Conservation (phyloP, 192 early-diverging fungal species). For the Coemansia sp. region DNA sequence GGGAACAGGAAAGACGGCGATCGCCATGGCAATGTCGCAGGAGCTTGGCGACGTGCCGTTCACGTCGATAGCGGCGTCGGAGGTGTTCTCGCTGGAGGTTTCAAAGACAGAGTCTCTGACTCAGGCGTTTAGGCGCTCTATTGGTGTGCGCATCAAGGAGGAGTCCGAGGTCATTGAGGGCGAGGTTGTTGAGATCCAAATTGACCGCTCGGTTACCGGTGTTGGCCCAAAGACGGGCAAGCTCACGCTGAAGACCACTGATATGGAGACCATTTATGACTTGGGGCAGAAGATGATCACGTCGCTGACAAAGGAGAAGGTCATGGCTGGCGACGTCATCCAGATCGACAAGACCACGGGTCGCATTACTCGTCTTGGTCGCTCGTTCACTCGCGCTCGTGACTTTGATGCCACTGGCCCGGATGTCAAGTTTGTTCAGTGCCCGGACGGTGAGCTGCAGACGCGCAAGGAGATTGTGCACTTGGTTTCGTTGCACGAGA, state of each 20-base stretch:
- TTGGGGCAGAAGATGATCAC: slow-evolving; percentile 99
- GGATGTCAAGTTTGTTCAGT: slow-evolving; percentile 97
- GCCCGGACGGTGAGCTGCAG: slow-evolving; percentile 98
- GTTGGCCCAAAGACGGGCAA: slow-evolving; percentile 96
- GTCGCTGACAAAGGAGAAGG: slow-evolving; percentile 96
- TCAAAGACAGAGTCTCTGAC: slow-evolving; percentile 97
- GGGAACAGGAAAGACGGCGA: slow-evolving; percentile 98
- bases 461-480: slow-evolving; percentile 97
- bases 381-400: slow-evolving; percentile 95
- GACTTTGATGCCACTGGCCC: slow-evolving; percentile 99
- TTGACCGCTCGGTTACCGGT: slow-evolving; percentile 91
- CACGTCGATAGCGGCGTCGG: slow-evolving; percentile 96
- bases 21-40: slow-evolving; percentile 99
- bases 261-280: slow-evolving; percentile 99
- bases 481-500: slow-evolving; percentile 98
- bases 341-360: slow-evolving; percentile 98
- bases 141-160: slow-evolving; percentile 98
- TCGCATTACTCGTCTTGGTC: slow-evolving; percentile 91
- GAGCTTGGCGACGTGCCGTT: slow-evolving; percentile 98
- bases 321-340: slow-evolving; percentile 95
- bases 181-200: slow-evolving; percentile 98
- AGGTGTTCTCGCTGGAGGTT: slow-evolving; percentile 99
- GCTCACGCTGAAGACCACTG: slow-evolving; percentile 97
- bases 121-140: slow-evolving; percentile 96
- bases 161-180: slow-evolving; percentile 99